Evolutionary conservation across 768 basidiomycete genomes (phyloP).

Genomic region (Trametes maxima): DNA sequence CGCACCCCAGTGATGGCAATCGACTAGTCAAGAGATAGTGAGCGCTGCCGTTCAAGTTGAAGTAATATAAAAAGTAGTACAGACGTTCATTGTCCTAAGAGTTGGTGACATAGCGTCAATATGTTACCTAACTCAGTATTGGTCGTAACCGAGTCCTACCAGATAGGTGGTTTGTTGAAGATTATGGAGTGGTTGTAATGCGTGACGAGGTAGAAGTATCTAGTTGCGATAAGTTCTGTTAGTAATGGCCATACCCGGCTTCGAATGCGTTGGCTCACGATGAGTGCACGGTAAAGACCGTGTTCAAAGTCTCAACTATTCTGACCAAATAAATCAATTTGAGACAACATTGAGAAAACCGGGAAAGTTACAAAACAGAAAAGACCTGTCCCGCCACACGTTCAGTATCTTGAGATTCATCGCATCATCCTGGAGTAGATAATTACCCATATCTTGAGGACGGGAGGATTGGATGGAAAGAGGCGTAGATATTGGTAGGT

Average conservation of each 20-base stretch:
- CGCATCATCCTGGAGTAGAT: neutral
- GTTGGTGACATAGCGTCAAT: neutral
- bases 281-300: neutral
- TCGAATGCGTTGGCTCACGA: neutral
- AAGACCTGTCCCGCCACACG: too few species aligned
- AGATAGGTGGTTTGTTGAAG: neutral
- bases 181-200: neutral
- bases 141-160: neutral
- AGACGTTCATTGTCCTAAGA: neutral
- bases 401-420: too few species aligned
- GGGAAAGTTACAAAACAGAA: too few species aligned
- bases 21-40: neutral
- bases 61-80: too few species aligned
- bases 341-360: too few species aligned
- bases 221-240: neutral
- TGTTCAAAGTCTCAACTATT: neutral
- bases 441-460: constrained; percentile 10
- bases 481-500: constrained; percentile 7
- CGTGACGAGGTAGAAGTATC: neutral
- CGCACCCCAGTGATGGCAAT: neutral
- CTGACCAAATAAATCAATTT: too few species aligned
- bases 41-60: neutral
- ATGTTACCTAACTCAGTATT: neutral
- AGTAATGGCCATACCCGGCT: neutral
- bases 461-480: neutral